These are phyloP conservation scores for Helianthus annuus DNA, from an alignment of 129 eudicot species.

Conservation along the genomic window HanXRQr2.0-SUNRISE NC_035437.2:156844198-156844697, in stretches of 20 bases:
- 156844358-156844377: too few relatives aligned
- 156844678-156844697: slow-evolving; percentile 30
- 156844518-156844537: slow-evolving; percentile 43
- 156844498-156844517: neutral
- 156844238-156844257: too few relatives aligned
- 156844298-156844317: too few relatives aligned
- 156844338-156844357: too few relatives aligned
- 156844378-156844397: too few relatives aligned
- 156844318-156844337: too few relatives aligned
- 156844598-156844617: slow-evolving; percentile 14
- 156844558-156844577: slow-evolving; percentile 37
- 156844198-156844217: too few relatives aligned
- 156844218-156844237: too few relatives aligned
- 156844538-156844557: slow-evolving; percentile 22
- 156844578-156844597: slow-evolving; percentile 30
- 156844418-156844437: too few relatives aligned
- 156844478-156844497: neutral
- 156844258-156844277: too few relatives aligned
- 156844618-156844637: slow-evolving; percentile 26
- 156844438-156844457: neutral
- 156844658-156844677: slow-evolving; percentile 25
- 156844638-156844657: slow-evolving; percentile 21
- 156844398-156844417: too few relatives aligned
- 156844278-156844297: too few relatives aligned
- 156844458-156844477: neutral